These are phyloP conservation scores for Aphanomyces invadans DNA, from an alignment of 352 stramenopile genomes.

Conservation along the genomic window DNA sequence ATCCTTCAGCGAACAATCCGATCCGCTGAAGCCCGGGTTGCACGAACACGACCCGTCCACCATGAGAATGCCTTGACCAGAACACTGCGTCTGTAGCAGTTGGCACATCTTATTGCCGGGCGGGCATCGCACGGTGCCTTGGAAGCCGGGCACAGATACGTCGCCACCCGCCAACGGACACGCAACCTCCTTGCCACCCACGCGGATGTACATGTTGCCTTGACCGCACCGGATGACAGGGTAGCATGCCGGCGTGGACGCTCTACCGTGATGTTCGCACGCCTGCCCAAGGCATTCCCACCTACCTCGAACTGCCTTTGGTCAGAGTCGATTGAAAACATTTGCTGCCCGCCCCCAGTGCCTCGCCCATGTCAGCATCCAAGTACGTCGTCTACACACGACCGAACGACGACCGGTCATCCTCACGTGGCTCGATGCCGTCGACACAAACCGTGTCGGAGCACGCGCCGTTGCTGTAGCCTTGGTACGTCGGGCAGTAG, in stretches of 20 bases:
- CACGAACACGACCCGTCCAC: slow-evolving; percentile 46
- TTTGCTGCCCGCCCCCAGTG: slow-evolving; percentile 40
- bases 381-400: slow-evolving; percentile 36
- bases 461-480: slow-evolving; percentile 74
- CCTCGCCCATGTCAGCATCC: slow-evolving; percentile 47
- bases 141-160: slow-evolving; percentile 41
- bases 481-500: slow-evolving; percentile 74
- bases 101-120: slow-evolving; percentile 45
- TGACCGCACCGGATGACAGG: slow-evolving; percentile 42
- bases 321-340: slow-evolving; percentile 68
- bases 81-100: slow-evolving; percentile 61
- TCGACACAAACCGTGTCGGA: slow-evolving; percentile 26
- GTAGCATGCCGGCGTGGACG: slow-evolving; percentile 37
- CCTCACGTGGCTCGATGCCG: slow-evolving; percentile 28
- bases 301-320: slow-evolving; percentile 32
- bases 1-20: slow-evolving; percentile 44
- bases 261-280: not conserved
- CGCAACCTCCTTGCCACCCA: slow-evolving; percentile 43
- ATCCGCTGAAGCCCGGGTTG: slow-evolving; percentile 41
- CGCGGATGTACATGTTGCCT: slow-evolving; percentile 35
- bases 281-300: not conserved
- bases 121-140: slow-evolving; percentile 46
- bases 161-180: slow-evolving; percentile 54
- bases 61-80: slow-evolving; percentile 45
- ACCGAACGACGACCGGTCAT: slow-evolving; percentile 26